Percentiles rank a stretch among this genome's conserved stretches.
Evolutionary conservation across 129 eudicot species (phyloP).

Genomic region (Erigeron canadensis): DNA sequence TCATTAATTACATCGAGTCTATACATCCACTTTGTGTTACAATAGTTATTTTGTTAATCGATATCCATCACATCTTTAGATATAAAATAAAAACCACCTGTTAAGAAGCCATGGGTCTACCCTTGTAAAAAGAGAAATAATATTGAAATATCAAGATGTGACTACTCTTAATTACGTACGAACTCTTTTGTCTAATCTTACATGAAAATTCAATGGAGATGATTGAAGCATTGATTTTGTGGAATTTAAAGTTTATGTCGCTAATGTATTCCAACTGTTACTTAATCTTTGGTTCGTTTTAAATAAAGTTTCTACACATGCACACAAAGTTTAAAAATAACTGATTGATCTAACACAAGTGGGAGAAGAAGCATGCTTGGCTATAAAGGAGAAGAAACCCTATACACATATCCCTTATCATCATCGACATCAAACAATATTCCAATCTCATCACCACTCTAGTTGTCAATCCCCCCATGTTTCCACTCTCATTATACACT

Average conservation of each 20-base stretch:
- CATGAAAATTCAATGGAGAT: no score
- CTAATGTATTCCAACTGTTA: background rate
- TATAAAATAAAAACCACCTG: no score
- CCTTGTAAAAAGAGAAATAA: no score
- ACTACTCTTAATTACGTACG: no score
- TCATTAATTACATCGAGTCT: no score
- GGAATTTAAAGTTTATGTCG: background rate
- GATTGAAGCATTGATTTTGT: background rate
- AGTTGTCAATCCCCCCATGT: slow-evolving; percentile 32
- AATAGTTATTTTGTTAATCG: no score
- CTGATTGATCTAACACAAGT: slow-evolving; percentile 8
- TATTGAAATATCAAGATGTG: no score
- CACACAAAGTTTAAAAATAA: slow-evolving; percentile 12
- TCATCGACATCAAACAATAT: slow-evolving; percentile 16
- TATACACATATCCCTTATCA: slow-evolving; percentile 27
- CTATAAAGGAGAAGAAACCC: slow-evolving; percentile 21
- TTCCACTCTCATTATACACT: slow-evolving; percentile 8
- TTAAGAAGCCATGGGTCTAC: no score
- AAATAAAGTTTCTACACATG: background rate
- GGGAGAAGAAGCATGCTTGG: slow-evolving; percentile 23
- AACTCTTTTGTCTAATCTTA: no score
- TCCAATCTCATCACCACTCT: slow-evolving; percentile 31
- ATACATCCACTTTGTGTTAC: no score
- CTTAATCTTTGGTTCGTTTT: background rate
- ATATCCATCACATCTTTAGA: no score